Evolutionary conservation across 768 basidiomycete species (phyloP).

Genomic region (Strobilomyces dryophilus): DNA sequence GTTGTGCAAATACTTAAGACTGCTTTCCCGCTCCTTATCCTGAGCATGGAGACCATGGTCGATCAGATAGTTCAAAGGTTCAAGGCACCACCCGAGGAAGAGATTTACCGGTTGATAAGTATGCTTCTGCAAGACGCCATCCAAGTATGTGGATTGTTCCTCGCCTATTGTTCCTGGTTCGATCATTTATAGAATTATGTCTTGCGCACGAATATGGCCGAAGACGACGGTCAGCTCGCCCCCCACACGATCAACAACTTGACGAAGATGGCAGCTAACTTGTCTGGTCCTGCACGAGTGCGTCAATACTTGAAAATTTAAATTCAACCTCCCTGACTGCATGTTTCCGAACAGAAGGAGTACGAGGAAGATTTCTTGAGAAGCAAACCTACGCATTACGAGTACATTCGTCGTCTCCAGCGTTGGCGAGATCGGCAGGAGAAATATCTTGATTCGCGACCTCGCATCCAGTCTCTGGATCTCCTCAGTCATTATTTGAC

Average conservation of each 20-base stretch:
- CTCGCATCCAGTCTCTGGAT: conserved; percentile 81
- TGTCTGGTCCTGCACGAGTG: conserved; percentile 57
- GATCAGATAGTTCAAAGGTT: conserved; percentile 91
- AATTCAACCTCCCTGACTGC: not conserved
- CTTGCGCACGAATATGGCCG: conserved; percentile 56
- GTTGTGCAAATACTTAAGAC: conserved; percentile 93
- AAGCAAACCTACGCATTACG: conserved; percentile 72
- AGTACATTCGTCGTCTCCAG: conserved; percentile 88
- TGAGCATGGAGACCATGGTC: conserved; percentile 95
- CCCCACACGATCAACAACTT: conserved; percentile 54
- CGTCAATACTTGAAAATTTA: conserved; percentile 15
- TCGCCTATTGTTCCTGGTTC: not conserved
- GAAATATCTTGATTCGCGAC: conserved; percentile 72
- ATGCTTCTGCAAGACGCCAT: conserved; percentile 86
- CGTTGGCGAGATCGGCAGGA: conserved; percentile 93
- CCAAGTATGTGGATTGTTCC: conserved; percentile 45
- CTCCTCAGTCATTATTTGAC: conserved; percentile 87
- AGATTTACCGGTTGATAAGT: conserved; percentile 86
- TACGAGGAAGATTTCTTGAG: conserved; percentile 89
- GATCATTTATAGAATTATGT: conserved; percentile 54
- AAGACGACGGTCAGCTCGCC: conserved; percentile 65
- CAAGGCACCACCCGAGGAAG: conserved; percentile 87
- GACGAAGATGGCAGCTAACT: conserved; percentile 54
- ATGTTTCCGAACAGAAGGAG: conserved; percentile 52
- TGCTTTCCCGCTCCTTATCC: conserved; percentile 87